Evolutionary conservation across 768 basidiomycete genomes (phyloP).

Genomic region (Auricularia heimuer): DNA sequence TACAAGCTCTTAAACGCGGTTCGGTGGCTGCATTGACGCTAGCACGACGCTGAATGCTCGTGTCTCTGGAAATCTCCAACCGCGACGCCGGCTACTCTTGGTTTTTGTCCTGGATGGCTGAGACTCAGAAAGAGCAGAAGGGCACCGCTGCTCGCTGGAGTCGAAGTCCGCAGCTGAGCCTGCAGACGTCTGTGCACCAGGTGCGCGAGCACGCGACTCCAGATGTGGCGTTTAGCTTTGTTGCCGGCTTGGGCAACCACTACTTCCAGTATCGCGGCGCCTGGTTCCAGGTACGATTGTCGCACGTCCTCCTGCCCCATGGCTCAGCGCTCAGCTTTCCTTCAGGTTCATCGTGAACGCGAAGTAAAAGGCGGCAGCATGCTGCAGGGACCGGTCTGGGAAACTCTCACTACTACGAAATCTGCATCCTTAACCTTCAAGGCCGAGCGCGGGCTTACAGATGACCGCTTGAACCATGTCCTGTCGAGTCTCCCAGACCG

Average conservation of each 20-base stretch:
- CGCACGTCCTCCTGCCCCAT: not conserved
- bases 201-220: conserved; percentile 77
- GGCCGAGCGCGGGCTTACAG: conserved; percentile 89
- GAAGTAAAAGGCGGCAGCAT: conserved; percentile 69
- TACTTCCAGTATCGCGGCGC: conserved; percentile 83
- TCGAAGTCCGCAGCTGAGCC: conserved; percentile 85
- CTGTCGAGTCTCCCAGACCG: conserved; percentile 88
- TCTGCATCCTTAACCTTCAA: conserved; percentile 80
- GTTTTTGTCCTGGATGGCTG: conserved; percentile 91
- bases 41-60: not conserved
- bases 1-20: conserved; percentile 30
- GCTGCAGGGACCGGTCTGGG: conserved; percentile 89
- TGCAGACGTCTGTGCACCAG: conserved; percentile 85
- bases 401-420: conserved; percentile 85
- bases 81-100: conserved; percentile 92
- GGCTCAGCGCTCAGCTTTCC: no score
- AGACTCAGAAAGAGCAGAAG: not conserved
- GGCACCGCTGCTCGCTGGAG: conserved; percentile 36
- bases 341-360: conserved; percentile 85
- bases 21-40: not conserved
- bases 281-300: conserved; percentile 79
- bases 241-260: conserved; percentile 91
- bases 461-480: conserved; percentile 92
- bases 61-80: conserved; percentile 86
- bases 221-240: conserved; percentile 79